phyloP scores from a whole-genome alignment of 768 basidiomycete species.

The Serpula lacrymans region DNA sequence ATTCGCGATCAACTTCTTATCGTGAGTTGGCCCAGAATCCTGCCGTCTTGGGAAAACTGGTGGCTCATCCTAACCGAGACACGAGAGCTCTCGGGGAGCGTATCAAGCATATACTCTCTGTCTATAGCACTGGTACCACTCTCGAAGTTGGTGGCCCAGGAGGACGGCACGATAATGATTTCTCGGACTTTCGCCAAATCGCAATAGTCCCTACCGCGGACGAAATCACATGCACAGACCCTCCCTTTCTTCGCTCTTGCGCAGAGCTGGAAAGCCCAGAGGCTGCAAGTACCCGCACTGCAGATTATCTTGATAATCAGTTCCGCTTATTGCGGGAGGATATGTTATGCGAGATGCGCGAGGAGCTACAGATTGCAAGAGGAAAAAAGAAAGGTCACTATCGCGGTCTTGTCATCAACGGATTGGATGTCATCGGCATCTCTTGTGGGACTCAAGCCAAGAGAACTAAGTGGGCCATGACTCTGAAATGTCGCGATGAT shows the following conservation, averaged over 20 bases:
- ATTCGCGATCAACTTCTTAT: slow-evolving; percentile 31
- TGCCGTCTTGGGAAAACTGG: slow-evolving; percentile 23
- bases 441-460: slow-evolving; percentile 26
- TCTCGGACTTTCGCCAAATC: slow-evolving; percentile 55
- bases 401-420: slow-evolving; percentile 37
- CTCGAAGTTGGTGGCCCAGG: slow-evolving; percentile 40
- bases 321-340: slow-evolving; percentile 65
- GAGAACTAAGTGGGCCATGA: slow-evolving; percentile 38
- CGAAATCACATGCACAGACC: slow-evolving; percentile 44
- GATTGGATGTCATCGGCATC: slow-evolving; percentile 34
- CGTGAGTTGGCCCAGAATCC: slow-evolving; percentile 34
- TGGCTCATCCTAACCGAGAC: slow-evolving; percentile 18
- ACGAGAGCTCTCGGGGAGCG: slow-evolving; percentile 31
- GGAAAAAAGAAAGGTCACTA: slow-evolving; percentile 37
- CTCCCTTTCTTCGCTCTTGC: slow-evolving; percentile 48
- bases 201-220: slow-evolving; percentile 62
- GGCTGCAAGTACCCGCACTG: slow-evolving; percentile 32
- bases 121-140: slow-evolving; percentile 16
- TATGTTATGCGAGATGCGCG: slow-evolving; percentile 54
- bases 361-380: slow-evolving; percentile 46
- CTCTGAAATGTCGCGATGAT: slow-evolving; percentile 33
- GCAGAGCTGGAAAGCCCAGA: slow-evolving; percentile 41
- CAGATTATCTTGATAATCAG: slow-evolving; percentile 60
- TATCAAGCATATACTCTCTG: slow-evolving; percentile 38
- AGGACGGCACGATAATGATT: slow-evolving; percentile 71